phyloP scores from a whole-genome alignment of 2,329 filamentous ascomycete genomes.

The Alternaria incomplexa region DNA sequence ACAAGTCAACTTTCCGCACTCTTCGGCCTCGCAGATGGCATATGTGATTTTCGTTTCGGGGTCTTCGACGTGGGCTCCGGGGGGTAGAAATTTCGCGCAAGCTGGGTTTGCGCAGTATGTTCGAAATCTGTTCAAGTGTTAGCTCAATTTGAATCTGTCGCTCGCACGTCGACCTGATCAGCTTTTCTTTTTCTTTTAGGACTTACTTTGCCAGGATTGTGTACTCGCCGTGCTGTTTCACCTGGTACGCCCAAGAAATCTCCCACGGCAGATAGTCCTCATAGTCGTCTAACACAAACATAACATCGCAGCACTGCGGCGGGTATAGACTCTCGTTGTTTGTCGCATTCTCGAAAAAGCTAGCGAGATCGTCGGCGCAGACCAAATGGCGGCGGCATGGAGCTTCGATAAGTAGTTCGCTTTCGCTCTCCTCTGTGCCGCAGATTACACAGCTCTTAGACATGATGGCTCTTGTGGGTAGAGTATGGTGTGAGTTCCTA shows the following conservation, averaged over 20 bases:
- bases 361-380: conserved; percentile 29
- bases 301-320: conserved; percentile 34
- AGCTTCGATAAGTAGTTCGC: conserved; percentile 21
- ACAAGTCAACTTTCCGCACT: conserved; percentile 32
- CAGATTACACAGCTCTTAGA: conserved; percentile 32
- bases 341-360: conserved; percentile 33
- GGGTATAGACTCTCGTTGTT: conserved; percentile 37
- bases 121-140: conserved; percentile 25
- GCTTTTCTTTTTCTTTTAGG: neutral
- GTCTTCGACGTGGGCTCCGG: conserved; percentile 24
- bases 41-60: conserved; percentile 16
- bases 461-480: neutral
- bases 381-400: conserved; percentile 33
- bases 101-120: conserved; percentile 31
- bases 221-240: conserved; percentile 40
- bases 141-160: neutral
- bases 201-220: conserved; percentile 35
- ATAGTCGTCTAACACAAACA: conserved; percentile 31
- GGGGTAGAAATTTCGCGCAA: conserved; percentile 34
- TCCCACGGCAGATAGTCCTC: conserved; percentile 28
- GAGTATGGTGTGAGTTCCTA: neutral
- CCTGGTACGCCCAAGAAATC: conserved; percentile 23
- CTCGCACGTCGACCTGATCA: neutral
- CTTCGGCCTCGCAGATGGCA: conserved; percentile 27
- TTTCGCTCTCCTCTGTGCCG: conserved; percentile 24